Base-by-base conservation (phyloP, 2,329 filamentous ascomycete species). In the Nannizzia gypsea region DNA sequence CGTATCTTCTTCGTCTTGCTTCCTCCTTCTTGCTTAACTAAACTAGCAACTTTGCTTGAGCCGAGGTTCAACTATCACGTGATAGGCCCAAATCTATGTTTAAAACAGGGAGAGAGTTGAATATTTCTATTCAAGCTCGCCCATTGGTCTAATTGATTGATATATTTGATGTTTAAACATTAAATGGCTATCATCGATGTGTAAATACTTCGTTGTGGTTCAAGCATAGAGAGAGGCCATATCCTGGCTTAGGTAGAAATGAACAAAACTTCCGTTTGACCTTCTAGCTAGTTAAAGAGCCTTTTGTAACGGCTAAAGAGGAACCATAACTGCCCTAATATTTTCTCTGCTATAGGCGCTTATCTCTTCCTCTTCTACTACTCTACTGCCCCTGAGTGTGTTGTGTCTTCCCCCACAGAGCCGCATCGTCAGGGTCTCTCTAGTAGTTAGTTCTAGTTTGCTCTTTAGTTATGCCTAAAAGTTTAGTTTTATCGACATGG, bases 401-500 rank as follows among this genome's bases (percentile, higher is more conserved):
- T 6, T 15, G 26, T 17, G 50, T 54, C n/a, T 31, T 5, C 38
- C 50, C 26, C 11, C 48, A 46, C 48, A 28, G 15, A 8, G 15
- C 38, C n/a, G 38, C 38, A 42, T 8, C 3, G n/a, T 42, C 15
- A 42, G n/a, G n/a, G 1, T 11, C 31, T 42, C 4, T 42, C n/a
- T 17, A 42, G n/a, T n/a, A n/a, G n/a, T n/a, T n/a, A n/a, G 38
- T n/a, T 42, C 48, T 36, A 34, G 50, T 6, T 42, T 34, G 6
- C 31, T 52, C 6, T 31, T 52, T 52, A 52, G 46, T 20, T 26
- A n/a, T 54, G 5, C 26, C 48, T 28, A 26, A 54, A 54, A 54
- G 26, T 54, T 54, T 54, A 54, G 50, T 34, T 54, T 17, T 34
- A 54, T 54, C 50, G 24, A 11, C 50, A 26, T 54, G 50, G 50